Evolutionary conservation across 2,329 filamentous ascomycete genomes (phyloP), one percentile per base, ranked within the genome.

Genomic region (Diatrype stigma): DNA sequence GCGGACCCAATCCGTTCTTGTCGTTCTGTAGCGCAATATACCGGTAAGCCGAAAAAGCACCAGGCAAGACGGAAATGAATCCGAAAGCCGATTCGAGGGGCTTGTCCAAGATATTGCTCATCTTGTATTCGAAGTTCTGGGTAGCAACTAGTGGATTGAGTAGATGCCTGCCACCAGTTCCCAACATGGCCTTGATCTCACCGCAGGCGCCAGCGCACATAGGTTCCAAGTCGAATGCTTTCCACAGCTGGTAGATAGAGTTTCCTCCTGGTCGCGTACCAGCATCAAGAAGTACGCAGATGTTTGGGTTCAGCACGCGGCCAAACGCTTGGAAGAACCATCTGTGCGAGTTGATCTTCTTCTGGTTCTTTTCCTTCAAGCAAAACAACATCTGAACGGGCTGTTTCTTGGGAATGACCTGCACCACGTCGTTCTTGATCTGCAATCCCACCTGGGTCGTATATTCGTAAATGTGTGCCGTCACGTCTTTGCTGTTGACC

Each of bases 291-390:
- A 99, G 80, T 11, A 97, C 93, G 65, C 94, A 97, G 60, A 99
- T 96, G 64, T 97, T 97, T 37, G 94, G 94, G 56, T 97, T 87
- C 42, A 99, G 74, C 3, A 97, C 89, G 21, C 86, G 83, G 30
- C 94, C 94, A 68, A 99, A 99, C 0, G 93, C 94, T 61, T 95
- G 88, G 79, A 99, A 99, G 75, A 99, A 97, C 94, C 94, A 99
- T 68, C 94, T 80, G 70, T 99, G 94, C 0, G 94, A 97, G 69
- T 99, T 99, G 81, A 99, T 99, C 79, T 99, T 99, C 78, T 99
- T 99, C 75, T 96, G 92, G 68, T 99, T 99, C 82, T 96, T 97
- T 68, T 99, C 94, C 76, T 99, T 99, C 54, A 99, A 72, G 69
- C 94, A 99, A 77, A 99, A 99, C 4, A 99, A 82, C 76, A 99